Base-by-base conservation (phyloP, 371 early-diverging fungal genomes). In the Sporodiniella umbellata region DNA sequence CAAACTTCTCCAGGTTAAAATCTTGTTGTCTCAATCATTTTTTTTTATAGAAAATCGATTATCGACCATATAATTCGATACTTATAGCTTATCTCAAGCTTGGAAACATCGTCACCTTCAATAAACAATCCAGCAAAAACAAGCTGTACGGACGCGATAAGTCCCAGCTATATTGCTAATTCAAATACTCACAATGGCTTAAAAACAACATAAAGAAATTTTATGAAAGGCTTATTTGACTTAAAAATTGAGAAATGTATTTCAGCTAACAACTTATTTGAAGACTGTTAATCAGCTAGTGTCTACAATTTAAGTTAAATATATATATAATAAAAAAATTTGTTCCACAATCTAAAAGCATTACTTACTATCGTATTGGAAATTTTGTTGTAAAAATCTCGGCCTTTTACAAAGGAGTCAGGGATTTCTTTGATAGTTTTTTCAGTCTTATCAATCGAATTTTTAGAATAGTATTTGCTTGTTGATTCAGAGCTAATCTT, bases 181-280 rank as follows among this genome's bases (percentile, higher is more conserved):
- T 42, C 42, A 39, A 50, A 50, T 50, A 40, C 42, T 50, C 42
- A 50, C 31, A 50, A 42, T 42, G 42, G 42, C 33, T 50, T 40
- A 40, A 50, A 30, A 1, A 50, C 50, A 40, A 19, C 31, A 50
- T 50, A 33, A 42, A 50, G 31, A 42, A 39, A 50, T 30, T 50
- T 50, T 42, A 42, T 50, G 40, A 50, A 50, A 42, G 50, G 42
- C 50, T 50, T 40, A 40, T 42, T 42, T 42, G 50, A 50, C 42
- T 40, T 50, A 42, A 50, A 50, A 50, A 50, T 42, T 42, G 50
- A 48, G 40, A 40, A 50, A 30, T 50, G 30, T 50, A 49, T 40
- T 49, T 49, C 18, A 10, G 49, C 38, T 40, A 39, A 10, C n/a
- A 49, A 26, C 40, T 49, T 40, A 39, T 49, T 49, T 14, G 38